Evolutionary conservation across 495 filamentous ascomycete genomes (phyloP).

Genomic region (Neurospora sp.): DNA sequence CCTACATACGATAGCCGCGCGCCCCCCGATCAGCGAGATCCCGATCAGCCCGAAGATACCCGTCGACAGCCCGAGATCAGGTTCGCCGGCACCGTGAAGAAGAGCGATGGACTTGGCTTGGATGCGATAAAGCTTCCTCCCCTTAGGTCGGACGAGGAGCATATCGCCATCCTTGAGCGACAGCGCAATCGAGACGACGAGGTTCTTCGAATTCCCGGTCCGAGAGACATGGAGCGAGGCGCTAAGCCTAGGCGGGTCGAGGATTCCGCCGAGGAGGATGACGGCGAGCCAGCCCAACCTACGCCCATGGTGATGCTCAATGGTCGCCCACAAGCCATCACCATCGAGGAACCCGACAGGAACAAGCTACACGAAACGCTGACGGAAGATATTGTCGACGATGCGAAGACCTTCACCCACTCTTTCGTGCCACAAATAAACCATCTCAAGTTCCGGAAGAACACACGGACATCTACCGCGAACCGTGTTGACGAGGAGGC

Average conservation of each 20-base stretch:
- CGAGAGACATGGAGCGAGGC: slow-evolving; percentile 75
- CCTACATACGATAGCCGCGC: slow-evolving; percentile 2
- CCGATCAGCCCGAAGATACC: slow-evolving; percentile 20
- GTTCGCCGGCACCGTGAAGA: slow-evolving; percentile 52
- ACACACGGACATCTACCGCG: slow-evolving; percentile 10
- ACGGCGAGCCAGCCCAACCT: slow-evolving; percentile 4
- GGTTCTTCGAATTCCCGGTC: slow-evolving; percentile 75
- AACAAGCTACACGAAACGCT: slow-evolving; percentile 17
- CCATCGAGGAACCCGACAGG: slow-evolving; percentile 50
- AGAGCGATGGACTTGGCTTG: slow-evolving; percentile 31
- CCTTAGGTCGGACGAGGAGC: slow-evolving; percentile 54
- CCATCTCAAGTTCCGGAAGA: slow-evolving; percentile 25
- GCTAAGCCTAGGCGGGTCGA: slow-evolving; percentile 53
- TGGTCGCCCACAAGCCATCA: slow-evolving; percentile 46
- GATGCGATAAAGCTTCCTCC: slow-evolving; percentile 37
- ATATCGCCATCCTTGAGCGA: slow-evolving; percentile 78
- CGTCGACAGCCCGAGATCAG: slow-evolving; percentile 38
- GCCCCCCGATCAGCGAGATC: not conserved
- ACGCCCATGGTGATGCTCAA: slow-evolving; percentile 3
- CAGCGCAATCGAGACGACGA: slow-evolving; percentile 66
- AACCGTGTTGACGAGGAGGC: slow-evolving; percentile 6
- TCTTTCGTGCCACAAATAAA: slow-evolving; percentile 8
- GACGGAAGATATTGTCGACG: slow-evolving; percentile 24
- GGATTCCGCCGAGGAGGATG: slow-evolving; percentile 15
- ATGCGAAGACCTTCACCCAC: slow-evolving; percentile 23